These are phyloP conservation scores for Cyclotella atomus DNA, from an alignment of 108 stramenopile species.

Conservation along the genomic window DNA sequence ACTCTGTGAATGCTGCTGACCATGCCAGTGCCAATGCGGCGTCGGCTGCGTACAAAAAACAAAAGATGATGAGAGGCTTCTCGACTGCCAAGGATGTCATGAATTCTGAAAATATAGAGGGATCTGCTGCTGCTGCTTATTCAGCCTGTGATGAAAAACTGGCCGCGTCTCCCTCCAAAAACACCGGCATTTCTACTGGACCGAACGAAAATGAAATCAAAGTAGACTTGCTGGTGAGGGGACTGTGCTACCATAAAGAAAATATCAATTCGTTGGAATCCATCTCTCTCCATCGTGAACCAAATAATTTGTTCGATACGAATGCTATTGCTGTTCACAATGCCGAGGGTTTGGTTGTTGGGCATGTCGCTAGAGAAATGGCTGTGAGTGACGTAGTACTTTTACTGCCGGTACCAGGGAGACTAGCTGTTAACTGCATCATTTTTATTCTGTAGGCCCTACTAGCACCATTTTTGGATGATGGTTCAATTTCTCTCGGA, in stretches of 20 bases:
- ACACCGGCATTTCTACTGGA: too few relatives aligned
- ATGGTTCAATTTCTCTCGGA: background rate
- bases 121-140: too few relatives aligned
- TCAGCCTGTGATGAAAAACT: too few relatives aligned
- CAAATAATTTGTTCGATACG: conserved; percentile 4
- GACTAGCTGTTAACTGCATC: background rate
- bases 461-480: conserved; percentile 15
- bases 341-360: background rate
- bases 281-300: background rate
- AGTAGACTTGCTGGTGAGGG: background rate
- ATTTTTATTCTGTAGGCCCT: background rate
- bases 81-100: background rate
- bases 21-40: background rate
- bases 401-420: too few relatives aligned
- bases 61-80: background rate
- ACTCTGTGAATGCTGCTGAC: background rate
- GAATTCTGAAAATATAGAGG: background rate
- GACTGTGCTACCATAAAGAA: background rate
- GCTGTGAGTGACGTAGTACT: conserved; percentile 4
- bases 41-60: background rate
- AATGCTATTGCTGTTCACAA: conserved; percentile 18
- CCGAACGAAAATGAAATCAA: background rate
- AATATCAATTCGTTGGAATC: background rate
- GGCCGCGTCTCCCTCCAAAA: too few relatives aligned
- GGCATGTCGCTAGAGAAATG: conserved; percentile 29